A percentile compares a stretch with the other conserved stretches of the same genome.
Conservation (phyloP, 805 yeast species). For the Ogataea degrootiae region DNA sequence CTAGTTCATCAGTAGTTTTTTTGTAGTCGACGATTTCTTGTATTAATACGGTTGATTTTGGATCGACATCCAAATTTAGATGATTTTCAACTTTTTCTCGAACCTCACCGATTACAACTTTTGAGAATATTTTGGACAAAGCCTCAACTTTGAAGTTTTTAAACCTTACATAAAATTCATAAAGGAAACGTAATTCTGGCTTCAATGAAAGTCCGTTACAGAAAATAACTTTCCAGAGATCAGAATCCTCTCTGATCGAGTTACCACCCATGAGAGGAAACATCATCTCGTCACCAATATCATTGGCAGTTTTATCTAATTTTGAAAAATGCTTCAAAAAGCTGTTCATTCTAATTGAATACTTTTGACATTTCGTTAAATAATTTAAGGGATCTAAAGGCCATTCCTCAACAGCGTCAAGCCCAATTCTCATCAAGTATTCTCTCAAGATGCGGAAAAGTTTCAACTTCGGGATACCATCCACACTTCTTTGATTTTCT, state of each 20-base stretch:
- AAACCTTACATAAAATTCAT: background rate
- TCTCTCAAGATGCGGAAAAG: background rate
- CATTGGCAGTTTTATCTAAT: background rate
- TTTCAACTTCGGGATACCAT: background rate
- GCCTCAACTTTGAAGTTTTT: background rate
- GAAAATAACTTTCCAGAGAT: background rate
- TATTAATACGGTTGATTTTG: background rate
- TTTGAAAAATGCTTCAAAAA: background rate
- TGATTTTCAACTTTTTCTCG: background rate
- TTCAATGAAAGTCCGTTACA: background rate
- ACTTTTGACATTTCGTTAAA: background rate
- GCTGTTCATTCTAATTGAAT: background rate
- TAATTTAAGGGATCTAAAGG: background rate
- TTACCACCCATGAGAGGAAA: constrained; percentile 1
- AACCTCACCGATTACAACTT: background rate
- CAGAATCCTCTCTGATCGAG: background rate
- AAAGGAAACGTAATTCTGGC: background rate
- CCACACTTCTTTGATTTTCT: background rate
- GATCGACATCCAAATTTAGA: background rate
- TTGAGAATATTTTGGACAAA: background rate
- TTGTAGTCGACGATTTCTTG: background rate
- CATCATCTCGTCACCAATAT: background rate
- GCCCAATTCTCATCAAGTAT: background rate
- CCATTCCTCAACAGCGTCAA: constrained; percentile 2
- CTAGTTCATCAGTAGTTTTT: background rate